phyloP scores from a whole-genome alignment of 768 basidiomycete species.

The Auricularia cornea region DNA sequence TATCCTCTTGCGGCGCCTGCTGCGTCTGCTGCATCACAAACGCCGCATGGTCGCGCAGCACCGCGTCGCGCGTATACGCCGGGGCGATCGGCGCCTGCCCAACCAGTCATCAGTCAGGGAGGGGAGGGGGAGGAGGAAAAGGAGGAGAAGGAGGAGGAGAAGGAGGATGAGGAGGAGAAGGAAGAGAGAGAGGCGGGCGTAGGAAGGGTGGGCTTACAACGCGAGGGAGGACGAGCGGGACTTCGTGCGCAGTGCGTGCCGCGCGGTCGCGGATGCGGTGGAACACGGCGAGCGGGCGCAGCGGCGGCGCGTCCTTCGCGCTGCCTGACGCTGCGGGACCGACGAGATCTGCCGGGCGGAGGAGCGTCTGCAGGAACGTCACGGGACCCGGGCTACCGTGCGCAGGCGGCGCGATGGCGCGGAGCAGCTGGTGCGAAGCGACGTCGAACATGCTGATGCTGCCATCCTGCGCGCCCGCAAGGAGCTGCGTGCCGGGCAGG shows the following conservation, averaged over 20 bases:
- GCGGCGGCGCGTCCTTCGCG: constrained; percentile 50
- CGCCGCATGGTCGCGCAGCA: constrained; percentile 56
- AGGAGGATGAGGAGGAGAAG: too few relatives aligned
- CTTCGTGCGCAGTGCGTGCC: constrained; percentile 60
- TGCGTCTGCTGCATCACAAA: constrained; percentile 38
- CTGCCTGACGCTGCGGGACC: constrained; percentile 47
- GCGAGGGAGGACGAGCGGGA: constrained; percentile 50
- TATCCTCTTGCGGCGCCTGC: constrained; percentile 7
- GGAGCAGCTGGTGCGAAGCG: constrained; percentile 81
- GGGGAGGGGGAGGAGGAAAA: too few relatives aligned
- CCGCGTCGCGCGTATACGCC: constrained; percentile 43
- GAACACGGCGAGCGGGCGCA: constrained; percentile 59
- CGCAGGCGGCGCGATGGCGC: constrained; percentile 61
- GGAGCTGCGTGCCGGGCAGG: constrained; percentile 61
- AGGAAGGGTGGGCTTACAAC: constrained; percentile 27
- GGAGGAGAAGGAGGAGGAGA: too few relatives aligned
- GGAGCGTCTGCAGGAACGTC: constrained; percentile 65
- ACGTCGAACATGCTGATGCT: constrained; percentile 77
- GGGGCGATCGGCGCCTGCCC: constrained; percentile 1
- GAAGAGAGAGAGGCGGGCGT: not conserved
- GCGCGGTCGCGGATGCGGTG: constrained; percentile 65
- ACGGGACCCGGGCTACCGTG: constrained; percentile 50
- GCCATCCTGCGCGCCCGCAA: constrained; percentile 74
- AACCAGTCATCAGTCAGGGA: too few relatives aligned
- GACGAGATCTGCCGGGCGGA: constrained; percentile 81